Percentiles rank a stretch among this genome's conserved stretches.
phyloP scores from a whole-genome alignment of 768 basidiomycete species.

The Rhizopogon vinicolor region DNA sequence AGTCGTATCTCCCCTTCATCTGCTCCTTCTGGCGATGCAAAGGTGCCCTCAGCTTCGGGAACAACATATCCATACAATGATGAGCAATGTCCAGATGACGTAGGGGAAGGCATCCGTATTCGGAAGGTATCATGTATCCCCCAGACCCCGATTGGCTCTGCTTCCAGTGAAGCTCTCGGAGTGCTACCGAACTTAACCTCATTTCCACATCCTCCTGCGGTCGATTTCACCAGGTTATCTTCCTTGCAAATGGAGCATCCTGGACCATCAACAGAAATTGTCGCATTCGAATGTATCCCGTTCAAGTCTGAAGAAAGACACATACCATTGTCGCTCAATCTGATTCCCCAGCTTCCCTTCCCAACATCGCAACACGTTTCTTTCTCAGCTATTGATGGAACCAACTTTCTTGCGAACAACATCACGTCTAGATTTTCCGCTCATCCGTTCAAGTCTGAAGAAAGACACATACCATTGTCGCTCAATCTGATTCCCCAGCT shows the following conservation, averaged over 20 bases:
- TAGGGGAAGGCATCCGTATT: neutral
- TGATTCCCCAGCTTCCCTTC: neutral
- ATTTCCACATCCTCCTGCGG: neutral
- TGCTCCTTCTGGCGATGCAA: no score
- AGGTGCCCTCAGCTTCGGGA: no score
- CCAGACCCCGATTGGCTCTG: neutral
- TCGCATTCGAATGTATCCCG: neutral
- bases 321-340: neutral
- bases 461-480: no score
- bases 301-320: neutral
- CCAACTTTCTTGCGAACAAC: neutral
- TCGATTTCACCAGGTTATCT: neutral
- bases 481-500: neutral
- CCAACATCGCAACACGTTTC: neutral
- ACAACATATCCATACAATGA: neutral
- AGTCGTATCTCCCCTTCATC: no score
- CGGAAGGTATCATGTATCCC: neutral
- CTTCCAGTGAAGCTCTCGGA: neutral
- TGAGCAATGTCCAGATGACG: neutral
- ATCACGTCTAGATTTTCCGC: neutral
- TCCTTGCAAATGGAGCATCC: neutral
- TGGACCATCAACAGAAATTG: neutral
- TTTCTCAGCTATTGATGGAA: neutral
- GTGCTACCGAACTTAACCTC: neutral
- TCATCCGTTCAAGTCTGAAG: neutral